Evolutionary conservation across 2,329 filamentous ascomycete genomes (phyloP).

Genomic region (Thermothelomyces thermophilus): DNA sequence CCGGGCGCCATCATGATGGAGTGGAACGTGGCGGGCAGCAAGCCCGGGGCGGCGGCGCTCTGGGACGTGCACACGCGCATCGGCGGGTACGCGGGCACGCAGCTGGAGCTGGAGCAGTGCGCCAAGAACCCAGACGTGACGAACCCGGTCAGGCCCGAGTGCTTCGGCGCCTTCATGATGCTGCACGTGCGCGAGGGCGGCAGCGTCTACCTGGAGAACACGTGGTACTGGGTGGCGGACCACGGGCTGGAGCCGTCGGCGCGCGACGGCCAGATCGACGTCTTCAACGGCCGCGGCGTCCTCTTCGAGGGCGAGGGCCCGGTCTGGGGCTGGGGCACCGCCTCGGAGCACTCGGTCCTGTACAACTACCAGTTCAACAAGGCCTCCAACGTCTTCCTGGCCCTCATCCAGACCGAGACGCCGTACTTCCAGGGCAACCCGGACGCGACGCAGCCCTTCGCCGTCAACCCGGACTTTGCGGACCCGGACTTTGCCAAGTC

Average conservation of each 20-base stretch:
- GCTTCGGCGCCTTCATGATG: conserved; percentile 67
- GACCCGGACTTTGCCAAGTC: conserved; percentile 62
- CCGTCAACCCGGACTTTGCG: conserved; percentile 46
- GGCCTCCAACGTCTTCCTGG: conserved; percentile 75
- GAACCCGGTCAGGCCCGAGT: conserved; percentile 57
- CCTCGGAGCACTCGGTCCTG: conserved; percentile 58
- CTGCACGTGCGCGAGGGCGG: conserved; percentile 56
- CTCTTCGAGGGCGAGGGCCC: conserved; percentile 70
- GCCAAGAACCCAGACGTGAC: conserved; percentile 63
- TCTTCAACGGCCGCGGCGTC: conserved; percentile 83
- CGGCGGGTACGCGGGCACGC: conserved; percentile 76
- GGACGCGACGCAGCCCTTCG: conserved; percentile 60
- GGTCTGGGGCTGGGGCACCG: conserved; percentile 75
- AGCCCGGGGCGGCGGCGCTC: conserved; percentile 66
- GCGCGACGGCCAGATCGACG: conserved; percentile 61
- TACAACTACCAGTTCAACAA: conserved; percentile 83
- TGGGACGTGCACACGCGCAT: conserved; percentile 97
- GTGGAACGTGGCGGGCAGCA: conserved; percentile 72
- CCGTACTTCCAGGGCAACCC: conserved; percentile 85
- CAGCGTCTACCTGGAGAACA: conserved; percentile 79
- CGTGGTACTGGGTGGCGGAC: conserved; percentile 85
- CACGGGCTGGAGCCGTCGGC: conserved; percentile 75
- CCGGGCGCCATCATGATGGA: conserved; percentile 86
- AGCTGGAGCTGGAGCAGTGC: conserved; percentile 74
- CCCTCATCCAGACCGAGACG: conserved; percentile 81